phyloP scores from a whole-genome alignment of 768 basidiomycete species.

The Macrolepiota albuminosa region DNA sequence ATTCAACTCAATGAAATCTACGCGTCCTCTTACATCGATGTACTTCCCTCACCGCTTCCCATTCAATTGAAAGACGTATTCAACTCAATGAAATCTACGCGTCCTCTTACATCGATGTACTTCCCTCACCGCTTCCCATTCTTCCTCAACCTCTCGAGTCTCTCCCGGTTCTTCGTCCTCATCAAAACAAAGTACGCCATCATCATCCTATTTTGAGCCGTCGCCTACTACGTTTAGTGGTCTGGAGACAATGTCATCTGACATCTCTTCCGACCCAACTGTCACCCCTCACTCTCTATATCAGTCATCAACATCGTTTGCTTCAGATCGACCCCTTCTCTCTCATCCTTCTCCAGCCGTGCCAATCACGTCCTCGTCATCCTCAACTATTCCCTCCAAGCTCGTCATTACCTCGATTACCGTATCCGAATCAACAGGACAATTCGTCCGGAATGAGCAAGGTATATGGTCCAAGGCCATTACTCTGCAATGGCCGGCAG shows the following conservation, averaged over 20 bases:
- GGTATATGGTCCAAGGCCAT: slow-evolving; percentile 64
- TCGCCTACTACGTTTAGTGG: slow-evolving; percentile 7
- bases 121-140: slow-evolving; percentile 19
- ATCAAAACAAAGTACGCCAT: slow-evolving; percentile 25
- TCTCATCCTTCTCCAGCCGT: slow-evolving; percentile 13
- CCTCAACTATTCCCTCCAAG: slow-evolving; percentile 28
- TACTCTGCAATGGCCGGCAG: slow-evolving; percentile 67
- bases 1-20: slow-evolving; percentile 50
- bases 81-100: slow-evolving; percentile 41
- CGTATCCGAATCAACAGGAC: slow-evolving; percentile 54
- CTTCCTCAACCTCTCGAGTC: slow-evolving; percentile 14
- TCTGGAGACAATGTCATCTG: slow-evolving; percentile 19
- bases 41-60: slow-evolving; percentile 19
- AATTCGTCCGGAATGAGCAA: slow-evolving; percentile 48
- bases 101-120: slow-evolving; percentile 17
- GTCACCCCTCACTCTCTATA: slow-evolving; percentile 34
- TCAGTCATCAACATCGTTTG: slow-evolving; percentile 25
- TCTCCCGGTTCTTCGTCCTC: slow-evolving; percentile 27
- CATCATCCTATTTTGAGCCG: slow-evolving; percentile 21
- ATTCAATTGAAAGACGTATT: slow-evolving; percentile 63
- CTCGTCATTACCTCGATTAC: slow-evolving; percentile 48
- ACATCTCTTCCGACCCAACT: slow-evolving; percentile 35
- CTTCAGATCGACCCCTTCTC: slow-evolving; percentile 26
- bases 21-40: slow-evolving; percentile 16
- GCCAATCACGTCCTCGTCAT: slow-evolving; percentile 14